Conservation (phyloP, 106 monocot species). For the Acanthochlamys bracteata region DNA sequence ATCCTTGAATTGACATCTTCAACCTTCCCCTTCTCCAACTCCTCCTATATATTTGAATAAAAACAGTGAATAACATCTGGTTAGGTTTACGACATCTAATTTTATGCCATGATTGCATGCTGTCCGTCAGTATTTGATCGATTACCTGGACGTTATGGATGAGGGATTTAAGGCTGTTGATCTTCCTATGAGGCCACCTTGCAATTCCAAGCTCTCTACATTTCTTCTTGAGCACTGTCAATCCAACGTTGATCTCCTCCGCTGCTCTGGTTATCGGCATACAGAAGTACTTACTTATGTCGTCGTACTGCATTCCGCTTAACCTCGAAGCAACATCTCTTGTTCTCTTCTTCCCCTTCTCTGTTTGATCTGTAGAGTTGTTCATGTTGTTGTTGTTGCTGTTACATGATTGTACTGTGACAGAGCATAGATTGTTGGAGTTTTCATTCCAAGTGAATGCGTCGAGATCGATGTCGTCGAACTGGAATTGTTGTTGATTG, state of each 20-base stretch:
- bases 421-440: neutral
- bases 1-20: constrained; percentile 19
- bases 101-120: neutral
- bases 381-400: neutral
- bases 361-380: neutral
- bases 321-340: constrained; percentile 12
- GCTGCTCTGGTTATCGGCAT: constrained; percentile 73
- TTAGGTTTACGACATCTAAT: neutral
- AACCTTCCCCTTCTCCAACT: constrained; percentile 34
- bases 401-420: neutral
- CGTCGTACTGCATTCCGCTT: constrained; percentile 41
- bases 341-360: neutral
- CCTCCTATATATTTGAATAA: constrained; percentile 37
- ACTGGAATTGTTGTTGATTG: neutral
- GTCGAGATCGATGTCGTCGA: constrained; percentile 19
- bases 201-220: constrained; percentile 69
- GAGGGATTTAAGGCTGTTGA: constrained; percentile 82
- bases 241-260: constrained; percentile 62
- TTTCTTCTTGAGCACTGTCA: constrained; percentile 75
- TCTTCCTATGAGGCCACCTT: constrained; percentile 85
- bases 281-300: constrained; percentile 48
- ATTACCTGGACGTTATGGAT: constrained; percentile 60
- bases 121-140: neutral
- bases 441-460: neutral
- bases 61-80: neutral